phyloP scores from a whole-genome alignment of 371 early-diverging fungal genomes.

The Mucor irregularis region DNA sequence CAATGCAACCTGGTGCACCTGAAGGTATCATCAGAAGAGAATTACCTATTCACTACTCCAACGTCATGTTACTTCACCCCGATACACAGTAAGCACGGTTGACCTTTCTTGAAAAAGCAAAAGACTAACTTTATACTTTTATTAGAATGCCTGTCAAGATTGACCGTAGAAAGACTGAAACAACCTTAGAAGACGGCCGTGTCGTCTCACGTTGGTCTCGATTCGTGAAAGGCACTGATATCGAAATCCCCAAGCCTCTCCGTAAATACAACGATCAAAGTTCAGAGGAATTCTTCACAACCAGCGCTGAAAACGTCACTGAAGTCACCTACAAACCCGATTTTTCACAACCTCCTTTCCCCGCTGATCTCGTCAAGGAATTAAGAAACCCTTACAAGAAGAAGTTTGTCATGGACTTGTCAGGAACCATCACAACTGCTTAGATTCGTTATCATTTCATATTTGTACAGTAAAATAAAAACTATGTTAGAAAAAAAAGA shows the following conservation, averaged over 20 bases:
- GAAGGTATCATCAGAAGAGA: constrained; percentile 50
- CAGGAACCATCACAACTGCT: neutral
- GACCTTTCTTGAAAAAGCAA: neutral
- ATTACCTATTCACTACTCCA: constrained; percentile 51
- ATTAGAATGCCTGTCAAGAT: constrained; percentile 40
- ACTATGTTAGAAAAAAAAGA: neutral
- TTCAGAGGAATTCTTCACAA: constrained; percentile 40
- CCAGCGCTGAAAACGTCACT: constrained; percentile 33
- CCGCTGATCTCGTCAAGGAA: constrained; percentile 38
- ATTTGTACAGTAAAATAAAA: neutral
- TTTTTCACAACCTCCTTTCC: constrained; percentile 32
- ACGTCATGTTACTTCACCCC: constrained; percentile 53
- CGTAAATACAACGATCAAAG: constrained; percentile 41
- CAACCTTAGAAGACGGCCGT: constrained; percentile 41
- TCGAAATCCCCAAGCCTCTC: constrained; percentile 47
- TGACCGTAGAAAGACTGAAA: constrained; percentile 42
- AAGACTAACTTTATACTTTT: neutral
- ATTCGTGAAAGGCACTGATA: constrained; percentile 47
- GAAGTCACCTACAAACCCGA: constrained; percentile 36
- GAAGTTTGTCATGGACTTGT: constrained; percentile 5
- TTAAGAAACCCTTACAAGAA: constrained; percentile 44
- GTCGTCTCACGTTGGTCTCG: constrained; percentile 38
- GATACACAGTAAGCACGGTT: constrained; percentile 52
- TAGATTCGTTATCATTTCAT: too few species aligned
- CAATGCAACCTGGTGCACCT: constrained; percentile 48